Conservation (phyloP, 179 eudicot species). For the Amaranthus tricolor region DNA sequence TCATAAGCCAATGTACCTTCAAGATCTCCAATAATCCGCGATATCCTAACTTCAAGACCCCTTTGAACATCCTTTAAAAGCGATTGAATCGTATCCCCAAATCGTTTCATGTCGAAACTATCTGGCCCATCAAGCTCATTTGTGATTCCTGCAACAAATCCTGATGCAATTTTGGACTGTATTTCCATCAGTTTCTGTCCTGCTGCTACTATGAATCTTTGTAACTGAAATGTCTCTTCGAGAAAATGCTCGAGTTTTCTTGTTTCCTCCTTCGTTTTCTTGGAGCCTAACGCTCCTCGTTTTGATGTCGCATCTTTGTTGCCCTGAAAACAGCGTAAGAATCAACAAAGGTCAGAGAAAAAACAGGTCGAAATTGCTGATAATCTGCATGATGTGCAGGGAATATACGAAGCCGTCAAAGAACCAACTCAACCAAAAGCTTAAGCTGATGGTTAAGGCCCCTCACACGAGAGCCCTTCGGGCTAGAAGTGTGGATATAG, state of each 20-base stretch:
- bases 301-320: slow-evolving; percentile 43
- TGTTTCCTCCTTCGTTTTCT: slow-evolving; percentile 61
- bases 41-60: slow-evolving; percentile 76
- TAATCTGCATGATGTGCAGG: background rate
- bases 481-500: too few relatives aligned
- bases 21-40: slow-evolving; percentile 78
- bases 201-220: slow-evolving; percentile 84
- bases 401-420: background rate
- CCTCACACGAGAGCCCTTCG: too few relatives aligned
- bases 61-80: slow-evolving; percentile 81
- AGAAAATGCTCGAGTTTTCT: slow-evolving; percentile 65
- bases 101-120: slow-evolving; percentile 68
- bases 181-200: slow-evolving; percentile 87
- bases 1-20: slow-evolving; percentile 90
- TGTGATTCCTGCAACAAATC: slow-evolving; percentile 35
- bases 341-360: background rate
- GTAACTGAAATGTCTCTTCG: slow-evolving; percentile 92
- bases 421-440: too few relatives aligned
- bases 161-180: slow-evolving; percentile 62
- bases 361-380: background rate
- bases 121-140: slow-evolving; percentile 41
- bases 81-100: slow-evolving; percentile 59
- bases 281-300: slow-evolving; percentile 30
- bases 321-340: slow-evolving; percentile 44
- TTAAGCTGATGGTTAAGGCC: too few relatives aligned